Base-by-base conservation (phyloP, 805 yeast species). In the Lipomyces starkeyi region DNA sequence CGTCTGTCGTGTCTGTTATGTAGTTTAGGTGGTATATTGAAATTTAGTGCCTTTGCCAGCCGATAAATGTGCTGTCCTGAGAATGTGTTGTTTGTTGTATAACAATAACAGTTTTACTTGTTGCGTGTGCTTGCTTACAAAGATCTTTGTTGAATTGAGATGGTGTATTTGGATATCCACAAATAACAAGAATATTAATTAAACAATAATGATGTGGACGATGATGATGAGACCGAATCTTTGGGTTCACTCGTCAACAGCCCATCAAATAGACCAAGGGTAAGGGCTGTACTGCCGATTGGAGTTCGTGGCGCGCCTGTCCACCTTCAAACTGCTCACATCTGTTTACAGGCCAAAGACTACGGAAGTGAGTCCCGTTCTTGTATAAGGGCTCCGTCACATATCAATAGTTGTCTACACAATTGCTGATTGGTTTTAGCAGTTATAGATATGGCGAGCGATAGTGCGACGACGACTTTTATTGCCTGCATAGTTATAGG, bases 1-100 rank as follows among this genome's bases (percentile, higher is more conserved):
- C 97, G 0, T 92, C 97, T 25, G 93, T 92, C 52, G 98, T 93
- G 52, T 70, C 68, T 37, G 72, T 67, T 13, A 69, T 67, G 71
- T 69, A 53, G 57, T n/a, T 17, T 43, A 43, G 49, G 8, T 14
- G 40, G 8, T 43, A 17, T 17, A n/a, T 17, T n/a, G 20, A 35
- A 35, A 11, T 35, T 43, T 43, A n/a, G 49, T 43, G 22, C 22
- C 9, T 17, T 6, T 35, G 40, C 40, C 40, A 14, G 40, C 40
- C 14, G 2, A 14, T 35, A 35, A 35, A 11, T 35, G 17, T 11
- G 14, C 29, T 2, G 29, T 43, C 14, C 22, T 43, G 3, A 14
- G 43, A 37, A 9, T 37, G 5, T 13, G 43, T 13, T 37, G 17
- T 4, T 35, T 37, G 17, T 37, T 35, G 40, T 4, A 13, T 37